These are phyloP conservation scores for Pythium guiyangense DNA, from an alignment of 352 stramenopile species.

Conservation along the genomic window DNA sequence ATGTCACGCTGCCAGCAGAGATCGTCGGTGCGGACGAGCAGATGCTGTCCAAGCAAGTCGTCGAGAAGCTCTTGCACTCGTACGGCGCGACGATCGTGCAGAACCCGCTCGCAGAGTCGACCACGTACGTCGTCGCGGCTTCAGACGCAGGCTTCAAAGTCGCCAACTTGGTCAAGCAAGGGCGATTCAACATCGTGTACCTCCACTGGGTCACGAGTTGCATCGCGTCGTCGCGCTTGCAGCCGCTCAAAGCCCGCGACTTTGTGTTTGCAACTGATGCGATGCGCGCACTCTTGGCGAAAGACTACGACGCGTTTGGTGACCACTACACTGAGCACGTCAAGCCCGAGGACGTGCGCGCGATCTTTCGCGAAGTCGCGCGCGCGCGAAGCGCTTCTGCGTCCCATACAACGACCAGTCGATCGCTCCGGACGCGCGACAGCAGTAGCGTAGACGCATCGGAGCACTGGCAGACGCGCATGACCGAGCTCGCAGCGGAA, in stretches of 20 bases:
- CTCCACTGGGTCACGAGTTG: slow-evolving; percentile 59
- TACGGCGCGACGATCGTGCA: slow-evolving; percentile 68
- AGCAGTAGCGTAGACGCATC: no score
- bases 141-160: slow-evolving; percentile 71
- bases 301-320: slow-evolving; percentile 68
- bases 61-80: slow-evolving; percentile 75
- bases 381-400: not conserved
- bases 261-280: slow-evolving; percentile 67
- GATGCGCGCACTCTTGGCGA: slow-evolving; percentile 46
- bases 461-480: slow-evolving; percentile 44
- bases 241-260: slow-evolving; percentile 44
- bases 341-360: slow-evolving; percentile 36
- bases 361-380: slow-evolving; percentile 43
- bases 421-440: not conserved
- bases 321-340: slow-evolving; percentile 71
- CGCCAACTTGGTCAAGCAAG: slow-evolving; percentile 76
- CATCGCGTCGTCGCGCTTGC: slow-evolving; percentile 24
- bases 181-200: slow-evolving; percentile 67
- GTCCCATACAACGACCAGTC: not conserved
- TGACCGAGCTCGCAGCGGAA: slow-evolving; percentile 41
- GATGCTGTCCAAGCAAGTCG: slow-evolving; percentile 49
- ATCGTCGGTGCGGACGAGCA: slow-evolving; percentile 24
- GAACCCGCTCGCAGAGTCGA: slow-evolving; percentile 65
- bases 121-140: slow-evolving; percentile 60
- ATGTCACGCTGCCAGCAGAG: slow-evolving; percentile 25